Base-by-base conservation (phyloP, 2,329 filamentous ascomycete genomes). In the Chrysosporium queenslandicum region DNA sequence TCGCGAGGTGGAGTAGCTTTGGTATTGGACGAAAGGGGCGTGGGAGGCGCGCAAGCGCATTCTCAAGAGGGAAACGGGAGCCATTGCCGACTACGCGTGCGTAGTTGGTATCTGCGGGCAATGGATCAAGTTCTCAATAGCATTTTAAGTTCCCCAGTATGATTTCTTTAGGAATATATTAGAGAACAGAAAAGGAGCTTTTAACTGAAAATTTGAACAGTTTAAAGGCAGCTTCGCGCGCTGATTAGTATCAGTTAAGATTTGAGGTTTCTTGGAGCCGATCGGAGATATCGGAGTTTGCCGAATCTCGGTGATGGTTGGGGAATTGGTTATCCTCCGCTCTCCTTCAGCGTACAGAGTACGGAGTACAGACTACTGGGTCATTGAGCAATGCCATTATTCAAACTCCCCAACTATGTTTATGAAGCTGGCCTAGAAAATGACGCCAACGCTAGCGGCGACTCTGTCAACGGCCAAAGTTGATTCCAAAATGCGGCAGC, bases 401-500 rank as follows among this genome's bases (percentile, higher is more conserved):
- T n/a, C n/a, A n/a, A n/a, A n/a, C n/a, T 5, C 8, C 32, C 18
- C 1, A 41, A 27, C 8, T 14, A 27, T 27, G 14, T 18, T 32
- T n/a, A n/a, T 49, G 25, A 43, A 4, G 21, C 3, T 43, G 36
- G 47, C 20, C 29, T 34, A 45, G 59, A 51, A 49, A 71, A 71
- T 0, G 61, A 60, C 20, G 63, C 64, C 55, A 74, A 55, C 3
- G 64, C 69, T 54, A 64, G 56, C 8, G 61, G 55, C 6, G 70
- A 73, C 61, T 83, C 75, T 0, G 90, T 94, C 68, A 92, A 71
- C 1, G 76, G 70, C 74, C 85, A 91, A 46, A 97, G 64, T 47
- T 79, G 74, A 59, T 68, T 76, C 67, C 82, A 88, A 74, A 92
- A 98, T 2, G 76, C 73, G 41, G 80, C 67, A 1, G 85, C 81